A percentile compares a stretch with the other conserved stretches of the same genome.
Conservation (phyloP, 2,329 filamentous ascomycete genomes). For the Colletotrichum viniferum region DNA sequence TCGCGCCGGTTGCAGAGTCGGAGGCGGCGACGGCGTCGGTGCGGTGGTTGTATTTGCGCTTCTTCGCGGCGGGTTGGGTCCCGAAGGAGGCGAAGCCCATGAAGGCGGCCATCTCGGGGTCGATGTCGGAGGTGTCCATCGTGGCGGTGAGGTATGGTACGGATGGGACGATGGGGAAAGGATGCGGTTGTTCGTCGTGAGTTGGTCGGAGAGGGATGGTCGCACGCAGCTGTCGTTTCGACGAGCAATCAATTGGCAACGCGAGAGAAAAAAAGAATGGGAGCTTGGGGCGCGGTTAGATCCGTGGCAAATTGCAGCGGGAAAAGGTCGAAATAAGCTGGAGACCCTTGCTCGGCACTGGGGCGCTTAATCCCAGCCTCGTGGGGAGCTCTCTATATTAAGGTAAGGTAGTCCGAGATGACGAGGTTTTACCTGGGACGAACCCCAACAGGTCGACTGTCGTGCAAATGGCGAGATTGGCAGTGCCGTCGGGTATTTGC, state of each 20-base stretch:
- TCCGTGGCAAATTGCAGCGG: background rate
- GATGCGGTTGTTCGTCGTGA: background rate
- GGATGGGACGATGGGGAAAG: background rate
- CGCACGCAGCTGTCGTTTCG: background rate
- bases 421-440: background rate
- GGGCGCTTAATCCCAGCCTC: constrained; percentile 9
- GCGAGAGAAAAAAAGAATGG: background rate
- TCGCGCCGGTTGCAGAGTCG: constrained; percentile 33
- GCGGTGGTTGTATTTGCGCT: constrained; percentile 68
- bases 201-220: background rate
- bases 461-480: background rate
- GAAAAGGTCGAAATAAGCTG: constrained; percentile 1
- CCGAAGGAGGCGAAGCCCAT: constrained; percentile 81
- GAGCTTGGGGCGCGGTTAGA: constrained; percentile 10
- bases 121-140: constrained; percentile 21
- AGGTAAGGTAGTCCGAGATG: background rate
- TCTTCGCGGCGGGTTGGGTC: constrained; percentile 59
- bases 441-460: background rate
- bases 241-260: background rate
- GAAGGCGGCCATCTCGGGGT: constrained; percentile 60
- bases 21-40: constrained; percentile 53
- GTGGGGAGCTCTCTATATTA: background rate
- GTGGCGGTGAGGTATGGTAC: background rate
- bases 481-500: background rate
- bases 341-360: constrained; percentile 13